These are phyloP conservation scores for Claviceps sp. DNA, from an alignment of 2,329 filamentous ascomycete species.

Conservation along the genomic window DNA sequence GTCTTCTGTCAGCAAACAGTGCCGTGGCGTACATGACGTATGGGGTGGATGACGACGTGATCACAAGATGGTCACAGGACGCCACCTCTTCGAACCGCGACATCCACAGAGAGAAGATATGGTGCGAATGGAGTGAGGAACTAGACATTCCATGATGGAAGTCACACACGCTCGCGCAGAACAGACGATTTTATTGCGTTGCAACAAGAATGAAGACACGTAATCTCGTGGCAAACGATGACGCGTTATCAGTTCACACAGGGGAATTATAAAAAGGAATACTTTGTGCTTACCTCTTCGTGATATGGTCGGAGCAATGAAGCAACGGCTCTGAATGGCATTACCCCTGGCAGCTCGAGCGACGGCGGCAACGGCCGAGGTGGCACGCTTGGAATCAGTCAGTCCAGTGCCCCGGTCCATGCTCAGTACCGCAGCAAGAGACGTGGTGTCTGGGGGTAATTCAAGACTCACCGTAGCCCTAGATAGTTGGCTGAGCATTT, in stretches of 20 bases:
- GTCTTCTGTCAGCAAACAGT: not conserved
- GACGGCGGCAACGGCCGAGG: constrained; percentile 34
- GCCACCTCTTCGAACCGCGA: not conserved
- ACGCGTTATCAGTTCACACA: not conserved
- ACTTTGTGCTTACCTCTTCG: constrained; percentile 42
- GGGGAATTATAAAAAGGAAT: not conserved
- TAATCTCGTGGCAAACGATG: not conserved
- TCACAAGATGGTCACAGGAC: not conserved
- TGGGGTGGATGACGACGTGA: not conserved
- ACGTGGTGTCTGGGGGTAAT: not conserved
- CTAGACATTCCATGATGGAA: not conserved
- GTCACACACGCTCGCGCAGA: not conserved
- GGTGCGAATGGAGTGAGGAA: not conserved
- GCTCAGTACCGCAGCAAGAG: not conserved
- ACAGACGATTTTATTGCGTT: not conserved
- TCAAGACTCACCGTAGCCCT: constrained; percentile 39
- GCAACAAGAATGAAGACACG: not conserved
- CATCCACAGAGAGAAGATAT: not conserved
- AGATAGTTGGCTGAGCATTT: constrained; percentile 43
- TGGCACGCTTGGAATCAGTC: constrained; percentile 30
- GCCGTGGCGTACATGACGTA: not conserved
- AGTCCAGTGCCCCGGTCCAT: not conserved
- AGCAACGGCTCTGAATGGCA: constrained; percentile 38
- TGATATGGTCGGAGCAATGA: constrained; percentile 47
- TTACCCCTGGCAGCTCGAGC: constrained; percentile 28